Base-by-base conservation (phyloP, 2,329 filamentous ascomycete genomes). In the Bretziella fagacearum region DNA sequence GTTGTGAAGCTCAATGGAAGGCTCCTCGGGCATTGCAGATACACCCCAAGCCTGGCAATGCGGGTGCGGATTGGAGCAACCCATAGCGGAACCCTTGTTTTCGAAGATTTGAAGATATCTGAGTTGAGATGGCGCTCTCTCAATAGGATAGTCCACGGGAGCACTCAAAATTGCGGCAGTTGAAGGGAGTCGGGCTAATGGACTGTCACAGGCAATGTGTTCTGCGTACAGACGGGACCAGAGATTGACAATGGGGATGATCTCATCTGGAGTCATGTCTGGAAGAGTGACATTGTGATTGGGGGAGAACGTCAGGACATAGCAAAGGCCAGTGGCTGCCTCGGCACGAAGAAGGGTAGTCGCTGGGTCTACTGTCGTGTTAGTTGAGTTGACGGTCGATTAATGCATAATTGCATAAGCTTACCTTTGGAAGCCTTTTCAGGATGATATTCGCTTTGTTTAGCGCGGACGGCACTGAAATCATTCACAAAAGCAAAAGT, bases 31-130 rank as follows among this genome's bases (percentile, higher is more conserved):
- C 54, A 95, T 66, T 5, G 79, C 81, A 18, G 84, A 94, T 0
- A 87, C 93, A 2, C 85, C 91, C 91, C 91, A 98, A 52, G 95
- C 72, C 62, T 98, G 91, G 50, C 91, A 89, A 64, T 98, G 91
- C 0, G 91, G 91, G 61, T 98, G 91, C 1, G 91, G 91, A 61
- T 98, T 98, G 1, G 89, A 96, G 68, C 91, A 98, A 44, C 91
- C 91, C 91, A 98, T 98, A 8, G 89, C 85, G 1, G 83, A 78
- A 44, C 91, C 91, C 65, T 98, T 98, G 69, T 98, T 98, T 66
- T 98, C 91, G 53, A 98, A 98, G 53, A 98, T 96, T 60, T 98
- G 91, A 87, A 98, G 95, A 65, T 93, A 96, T 46, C 82, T 77
- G 3, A 53, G 50, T 29, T 53, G 52, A 6, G 30, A 20, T 6